Evolutionary conservation across 805 yeast genomes (phyloP), one percentile per base, ranked within the genome.

Genomic region (Hanseniaspora opuntiae): DNA sequence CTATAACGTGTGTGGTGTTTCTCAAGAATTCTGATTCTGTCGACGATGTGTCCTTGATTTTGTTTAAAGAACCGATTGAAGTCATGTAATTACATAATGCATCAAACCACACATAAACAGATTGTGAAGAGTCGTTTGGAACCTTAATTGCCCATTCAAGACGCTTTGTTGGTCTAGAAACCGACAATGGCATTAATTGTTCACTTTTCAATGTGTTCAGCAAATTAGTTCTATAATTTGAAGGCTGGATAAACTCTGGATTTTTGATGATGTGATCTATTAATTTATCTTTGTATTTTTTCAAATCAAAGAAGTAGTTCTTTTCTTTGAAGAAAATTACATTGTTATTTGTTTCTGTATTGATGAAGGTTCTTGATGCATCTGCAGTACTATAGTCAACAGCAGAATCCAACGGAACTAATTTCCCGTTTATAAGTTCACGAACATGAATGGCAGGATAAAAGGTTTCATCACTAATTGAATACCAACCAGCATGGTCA

Each of bases 71-170:
- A 2, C 86, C 86, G 3, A 78, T 69, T 1, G 86, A 75, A 1
- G 97, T 85, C 4, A 87, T 53, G 62, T 93, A 93, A 65, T 88
- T 93, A 44, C 84, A 73, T 45, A 93, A 71, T 0, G 98, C 98
- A 68, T 93, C 98, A 56, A 93, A 82, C 98, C 98, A 93, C 16
- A 93, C 98, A 62, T 93, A 93, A 52, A 93, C 80, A 47, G 76
- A 82, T 63, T 90, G 97, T 0, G 80, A 61, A 0, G 74, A 68
- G 62, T 89, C 96, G 22, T 73, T 71, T 1, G 98, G 97, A 1
- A 90, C 97, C 7, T 77, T 77, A 25, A 93, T 82, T 0, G 96
- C 97, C 98, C 98, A 93, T 32, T 74, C 68, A 40, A 88, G 71
- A 56, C 98, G 72, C 10, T 80, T 69, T 0, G 79, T 63, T 0